Conservation (phyloP, 2,329 filamentous ascomycete genomes). For the Colletotrichum sojae region DNA sequence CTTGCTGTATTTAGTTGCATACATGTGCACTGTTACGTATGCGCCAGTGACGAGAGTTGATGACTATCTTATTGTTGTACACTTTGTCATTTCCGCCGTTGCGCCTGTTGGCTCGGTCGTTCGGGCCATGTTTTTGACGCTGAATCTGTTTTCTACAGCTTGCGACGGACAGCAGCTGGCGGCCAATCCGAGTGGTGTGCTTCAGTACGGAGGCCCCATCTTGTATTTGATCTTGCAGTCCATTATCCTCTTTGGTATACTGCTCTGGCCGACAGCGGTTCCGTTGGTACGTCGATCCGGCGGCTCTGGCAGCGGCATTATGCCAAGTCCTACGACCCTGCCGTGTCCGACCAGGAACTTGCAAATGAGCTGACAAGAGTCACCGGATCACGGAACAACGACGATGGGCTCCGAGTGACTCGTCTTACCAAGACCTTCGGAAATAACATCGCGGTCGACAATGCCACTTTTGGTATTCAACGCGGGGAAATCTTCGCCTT, state of each 20-base stretch:
- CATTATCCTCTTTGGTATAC: slow-evolving; percentile 76
- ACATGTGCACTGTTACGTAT: slow-evolving; percentile 74
- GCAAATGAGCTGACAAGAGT: slow-evolving; percentile 75
- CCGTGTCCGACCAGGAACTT: slow-evolving; percentile 70
- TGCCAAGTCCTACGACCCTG: slow-evolving; percentile 37
- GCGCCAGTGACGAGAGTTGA: slow-evolving; percentile 79
- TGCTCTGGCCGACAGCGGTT: slow-evolving; percentile 87
- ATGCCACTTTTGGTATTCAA: slow-evolving; percentile 86
- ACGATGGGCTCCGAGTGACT: slow-evolving; percentile 82
- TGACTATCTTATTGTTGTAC: slow-evolving; percentile 74
- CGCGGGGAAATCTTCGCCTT: slow-evolving; percentile 89
- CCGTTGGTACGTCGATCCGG: slow-evolving; percentile 68
- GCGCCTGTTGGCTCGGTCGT: slow-evolving; percentile 84
- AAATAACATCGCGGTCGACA: slow-evolving; percentile 84
- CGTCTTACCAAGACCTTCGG: slow-evolving; percentile 87
- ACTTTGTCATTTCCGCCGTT: slow-evolving; percentile 81
- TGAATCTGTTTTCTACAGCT: slow-evolving; percentile 88
- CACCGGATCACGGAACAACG: slow-evolving; percentile 60
- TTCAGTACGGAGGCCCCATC: slow-evolving; percentile 86
- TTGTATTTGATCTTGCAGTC: slow-evolving; percentile 85
- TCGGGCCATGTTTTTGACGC: slow-evolving; percentile 79
- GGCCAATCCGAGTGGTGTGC: slow-evolving; percentile 78
- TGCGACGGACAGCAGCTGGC: slow-evolving; percentile 77
- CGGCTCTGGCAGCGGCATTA: slow-evolving; percentile 43
- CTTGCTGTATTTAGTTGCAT: slow-evolving; percentile 79